Conservation (phyloP, 1,284 basidiomycete species). For the Spongiforma sp. region DNA sequence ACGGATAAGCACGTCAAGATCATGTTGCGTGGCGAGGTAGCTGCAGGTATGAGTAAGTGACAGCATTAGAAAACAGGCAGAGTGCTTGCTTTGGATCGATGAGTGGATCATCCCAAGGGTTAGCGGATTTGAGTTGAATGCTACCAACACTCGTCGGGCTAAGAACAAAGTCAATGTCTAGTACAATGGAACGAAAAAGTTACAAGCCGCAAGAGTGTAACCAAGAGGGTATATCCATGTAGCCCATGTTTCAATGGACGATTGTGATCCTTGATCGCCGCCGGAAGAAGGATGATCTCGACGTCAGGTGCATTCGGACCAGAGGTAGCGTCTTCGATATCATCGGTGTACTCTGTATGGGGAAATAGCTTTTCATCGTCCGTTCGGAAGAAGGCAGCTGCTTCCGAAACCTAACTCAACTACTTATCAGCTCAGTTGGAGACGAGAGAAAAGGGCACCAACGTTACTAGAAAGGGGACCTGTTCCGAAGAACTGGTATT, state of each 20-base stretch:
- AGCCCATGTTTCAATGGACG: slow-evolving; percentile 1
- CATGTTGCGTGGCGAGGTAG: slow-evolving; percentile 60
- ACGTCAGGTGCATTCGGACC: slow-evolving; percentile 62
- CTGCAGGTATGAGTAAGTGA: slow-evolving; percentile 36
- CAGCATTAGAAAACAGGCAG: background rate
- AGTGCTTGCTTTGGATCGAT: slow-evolving; percentile 47
- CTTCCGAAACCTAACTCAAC: slow-evolving; percentile 54
- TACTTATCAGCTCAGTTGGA: slow-evolving; percentile 8
- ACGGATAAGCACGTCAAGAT: slow-evolving; percentile 59
- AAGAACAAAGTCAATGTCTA: background rate
- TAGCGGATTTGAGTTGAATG: slow-evolving; percentile 43
- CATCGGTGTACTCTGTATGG: slow-evolving; percentile 42
- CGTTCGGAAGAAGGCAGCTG: slow-evolving; percentile 60
- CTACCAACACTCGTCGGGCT: slow-evolving; percentile 52
- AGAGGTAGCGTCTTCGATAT: slow-evolving; percentile 58
- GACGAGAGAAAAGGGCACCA: slow-evolving; percentile 15
- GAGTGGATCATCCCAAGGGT: slow-evolving; percentile 48
- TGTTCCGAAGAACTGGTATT: slow-evolving; percentile 50
- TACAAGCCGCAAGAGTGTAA: slow-evolving; percentile 30
- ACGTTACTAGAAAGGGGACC: slow-evolving; percentile 65
- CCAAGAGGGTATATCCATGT: slow-evolving; percentile 25
- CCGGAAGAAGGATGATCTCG: slow-evolving; percentile 58
- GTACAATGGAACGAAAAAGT: background rate
- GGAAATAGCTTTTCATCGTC: slow-evolving; percentile 60
- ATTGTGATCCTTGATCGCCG: slow-evolving; percentile 28